These are phyloP conservation scores for Moesziomyces sp. DNA, from an alignment of 1,284 basidiomycete genomes.

Conservation along the genomic window DNA sequence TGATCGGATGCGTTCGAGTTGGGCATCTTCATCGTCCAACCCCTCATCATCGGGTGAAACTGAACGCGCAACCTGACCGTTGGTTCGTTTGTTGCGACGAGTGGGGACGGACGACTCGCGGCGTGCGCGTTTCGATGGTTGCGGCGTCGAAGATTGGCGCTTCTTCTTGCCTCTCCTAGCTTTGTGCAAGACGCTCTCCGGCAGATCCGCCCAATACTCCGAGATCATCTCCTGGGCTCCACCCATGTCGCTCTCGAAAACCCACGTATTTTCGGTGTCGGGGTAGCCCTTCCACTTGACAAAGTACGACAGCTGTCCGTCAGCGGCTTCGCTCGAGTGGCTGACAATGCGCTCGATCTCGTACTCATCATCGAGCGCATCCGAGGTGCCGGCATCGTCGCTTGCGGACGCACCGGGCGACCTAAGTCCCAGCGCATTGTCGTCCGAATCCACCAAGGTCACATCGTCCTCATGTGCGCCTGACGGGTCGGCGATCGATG, in stretches of 20 bases:
- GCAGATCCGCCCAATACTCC: constrained; percentile 37
- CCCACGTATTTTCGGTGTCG: constrained; percentile 50
- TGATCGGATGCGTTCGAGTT: constrained; percentile 20
- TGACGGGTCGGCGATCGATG: constrained; percentile 13
- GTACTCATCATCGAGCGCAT: constrained; percentile 48
- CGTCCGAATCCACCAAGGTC: constrained; percentile 24
- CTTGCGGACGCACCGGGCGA: background rate
- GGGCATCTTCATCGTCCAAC: constrained; percentile 17
- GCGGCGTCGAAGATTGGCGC: constrained; percentile 2
- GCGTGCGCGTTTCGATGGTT: background rate
- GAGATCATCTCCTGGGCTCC: constrained; percentile 49
- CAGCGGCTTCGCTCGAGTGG: too few relatives aligned
- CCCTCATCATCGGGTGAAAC: constrained; percentile 10
- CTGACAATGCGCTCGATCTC: constrained; percentile 53
- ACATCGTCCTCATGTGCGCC: constrained; percentile 22
- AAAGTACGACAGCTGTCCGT: constrained; percentile 52
- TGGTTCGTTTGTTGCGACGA: too few relatives aligned
- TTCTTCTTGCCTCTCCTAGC: constrained; percentile 36
- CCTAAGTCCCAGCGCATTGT: background rate
- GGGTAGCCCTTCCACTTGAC: constrained; percentile 60
- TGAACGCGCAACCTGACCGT: constrained; percentile 2
- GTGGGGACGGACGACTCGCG: background rate
- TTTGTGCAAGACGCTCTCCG: constrained; percentile 26
- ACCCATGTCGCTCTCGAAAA: constrained; percentile 49
- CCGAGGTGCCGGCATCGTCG: constrained; percentile 2